Base-by-base conservation (phyloP, 805 yeast species). In the Myxozyma neglecta region DNA sequence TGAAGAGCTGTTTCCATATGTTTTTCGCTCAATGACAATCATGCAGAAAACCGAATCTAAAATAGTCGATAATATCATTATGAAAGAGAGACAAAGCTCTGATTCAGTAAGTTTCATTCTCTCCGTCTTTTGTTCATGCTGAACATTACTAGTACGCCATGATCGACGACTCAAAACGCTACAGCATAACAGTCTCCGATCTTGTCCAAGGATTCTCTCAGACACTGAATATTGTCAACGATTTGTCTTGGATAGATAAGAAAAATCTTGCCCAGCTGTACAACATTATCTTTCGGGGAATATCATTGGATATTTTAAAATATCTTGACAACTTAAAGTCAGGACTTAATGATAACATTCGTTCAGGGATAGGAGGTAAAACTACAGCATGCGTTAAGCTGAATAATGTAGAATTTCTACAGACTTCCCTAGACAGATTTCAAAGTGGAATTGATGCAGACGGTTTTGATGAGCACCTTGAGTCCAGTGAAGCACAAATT, bases 151-250 rank as follows among this genome's bases (percentile, higher is more conserved):
- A 51, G 55, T 51, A 40, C 46, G 5, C 36, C 37, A 40, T 51
- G n/a, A 24, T 51, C 14, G 42, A 29, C 18, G 13, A 13, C 18
- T 13, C 20, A 0, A 57, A 59, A n/a, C 54, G 72, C 56, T 67
- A 79, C 69, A 85, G 90, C 63, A 76, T 83, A 1, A 88, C 93
- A 0, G 88, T 87, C 0, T 70, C 81, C 24, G 94, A 89, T 70
- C 80, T 88, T 13, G 87, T 88, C 72, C 79, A 83, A 9, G 78
- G 88, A 71, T 79, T 88, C 40, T 81, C 81, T 61, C 85, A 85
- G 56, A 80, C 84, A 11, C 70, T 89, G 20, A 74, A 77, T 4
- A 77, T 89, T n/a, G 75, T 92, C 49, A 78, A 78, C 14, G 79
- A 79, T 3, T 79, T 89, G 47, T 76, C 81, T 0, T 92, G 97